Conservation (phyloP, 2,329 filamentous ascomycete genomes). For the Dactylonectria estremocensis region DNA sequence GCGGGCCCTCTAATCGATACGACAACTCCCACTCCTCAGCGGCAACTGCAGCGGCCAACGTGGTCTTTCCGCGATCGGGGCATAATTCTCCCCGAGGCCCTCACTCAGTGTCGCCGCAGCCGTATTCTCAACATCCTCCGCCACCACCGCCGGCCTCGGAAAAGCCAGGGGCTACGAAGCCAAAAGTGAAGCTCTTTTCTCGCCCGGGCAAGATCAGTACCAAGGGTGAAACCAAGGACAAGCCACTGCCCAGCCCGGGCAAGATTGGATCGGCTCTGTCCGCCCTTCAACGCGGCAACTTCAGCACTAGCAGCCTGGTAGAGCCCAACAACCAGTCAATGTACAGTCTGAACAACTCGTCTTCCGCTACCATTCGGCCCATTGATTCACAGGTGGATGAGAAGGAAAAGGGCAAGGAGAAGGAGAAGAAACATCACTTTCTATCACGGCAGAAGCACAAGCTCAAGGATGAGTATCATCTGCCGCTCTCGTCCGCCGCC, state of each 20-base stretch:
- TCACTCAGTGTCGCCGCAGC: slow-evolving; percentile 52
- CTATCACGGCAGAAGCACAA: slow-evolving; percentile 86
- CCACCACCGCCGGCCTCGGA: slow-evolving; percentile 64
- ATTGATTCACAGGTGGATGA: slow-evolving; percentile 66
- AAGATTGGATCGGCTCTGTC: slow-evolving; percentile 79
- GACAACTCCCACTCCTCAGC: slow-evolving; percentile 73
- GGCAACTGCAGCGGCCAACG: slow-evolving; percentile 79
- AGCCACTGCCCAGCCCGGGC: slow-evolving; percentile 80
- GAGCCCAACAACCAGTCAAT: slow-evolving; percentile 75
- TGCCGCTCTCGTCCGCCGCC: slow-evolving; percentile 81
- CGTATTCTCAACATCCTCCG: slow-evolving; percentile 56
- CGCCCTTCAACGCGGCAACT: slow-evolving; percentile 76
- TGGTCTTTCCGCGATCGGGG: slow-evolving; percentile 78
- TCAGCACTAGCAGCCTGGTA: slow-evolving; percentile 79
- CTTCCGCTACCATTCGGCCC: slow-evolving; percentile 82
- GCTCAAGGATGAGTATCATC: slow-evolving; percentile 80
- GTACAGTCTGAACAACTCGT: slow-evolving; percentile 83
- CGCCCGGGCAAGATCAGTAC: slow-evolving; percentile 82
- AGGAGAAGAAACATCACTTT: slow-evolving; percentile 86
- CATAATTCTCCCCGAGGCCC: slow-evolving; percentile 65
- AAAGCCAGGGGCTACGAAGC: slow-evolving; percentile 78
- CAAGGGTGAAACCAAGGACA: slow-evolving; percentile 77
- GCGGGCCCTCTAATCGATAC: slow-evolving; percentile 66
- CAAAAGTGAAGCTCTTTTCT: slow-evolving; percentile 87
- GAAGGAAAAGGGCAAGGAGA: slow-evolving; percentile 70